phyloP scores from a whole-genome alignment of 148 eudicot species.

The Talinum fruticosum region DNA sequence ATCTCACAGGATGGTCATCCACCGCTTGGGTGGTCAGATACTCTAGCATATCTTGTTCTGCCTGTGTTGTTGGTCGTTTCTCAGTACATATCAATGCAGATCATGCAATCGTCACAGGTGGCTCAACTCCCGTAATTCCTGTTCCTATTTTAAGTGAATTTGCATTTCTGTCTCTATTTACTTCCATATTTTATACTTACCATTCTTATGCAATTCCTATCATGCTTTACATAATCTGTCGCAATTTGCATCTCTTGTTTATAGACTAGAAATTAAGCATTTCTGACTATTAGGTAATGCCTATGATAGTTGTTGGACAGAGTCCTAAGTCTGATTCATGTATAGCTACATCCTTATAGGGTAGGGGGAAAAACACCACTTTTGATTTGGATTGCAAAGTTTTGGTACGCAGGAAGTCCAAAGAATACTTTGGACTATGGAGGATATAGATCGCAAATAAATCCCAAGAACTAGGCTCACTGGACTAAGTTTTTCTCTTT shows the following conservation, averaged over 20 bases:
- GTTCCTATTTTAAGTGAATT: background rate
- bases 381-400: background rate
- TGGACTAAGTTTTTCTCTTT: background rate
- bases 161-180: background rate
- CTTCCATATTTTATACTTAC: background rate
- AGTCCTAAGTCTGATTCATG: background rate
- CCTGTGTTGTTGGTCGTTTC: conserved; percentile 62
- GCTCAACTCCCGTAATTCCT: conserved; percentile 16
- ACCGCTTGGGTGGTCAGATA: conserved; percentile 93
- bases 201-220: background rate
- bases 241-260: background rate
- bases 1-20: conserved; percentile 79
- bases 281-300: background rate
- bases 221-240: background rate
- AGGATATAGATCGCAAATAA: background rate
- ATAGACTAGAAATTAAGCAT: background rate
- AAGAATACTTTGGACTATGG: background rate
- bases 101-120: conserved; percentile 93
- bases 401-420: background rate
- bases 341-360: background rate
- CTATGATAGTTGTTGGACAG: background rate
- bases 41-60: conserved; percentile 82
- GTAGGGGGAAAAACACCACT: background rate
- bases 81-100: conserved; percentile 75
- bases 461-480: background rate